Base-by-base conservation (phyloP, 1,139 yeast species). In the Tardiomyces blankii region DNA sequence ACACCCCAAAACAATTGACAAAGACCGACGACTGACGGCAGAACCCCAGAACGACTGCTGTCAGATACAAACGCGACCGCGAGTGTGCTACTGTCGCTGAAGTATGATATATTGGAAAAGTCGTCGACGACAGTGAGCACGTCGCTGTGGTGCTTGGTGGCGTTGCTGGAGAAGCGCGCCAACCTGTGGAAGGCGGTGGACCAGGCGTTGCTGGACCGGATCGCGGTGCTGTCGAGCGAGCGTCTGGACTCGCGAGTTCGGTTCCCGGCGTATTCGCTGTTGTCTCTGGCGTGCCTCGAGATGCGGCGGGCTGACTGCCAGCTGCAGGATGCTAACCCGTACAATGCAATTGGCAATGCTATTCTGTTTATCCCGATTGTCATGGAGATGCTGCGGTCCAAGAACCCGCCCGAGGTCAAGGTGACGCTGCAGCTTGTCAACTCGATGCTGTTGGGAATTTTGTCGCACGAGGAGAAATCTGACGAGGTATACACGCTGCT, bases 111-210 rank as follows among this genome's bases (percentile, higher is more conserved):
- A 40, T 52, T 55, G 25, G 61, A 59, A 42, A 41, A 52, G 7
- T 61, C 56, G 38, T 44, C 46, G 2, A 45, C 51, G n/a, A 49
- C 52, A 30, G 43, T 59, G 38, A 50, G 57, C 13, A 54, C 56
- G 44, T 52, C 56, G 32, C 50, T 60, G 30, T 54, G 54, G 51
- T 52, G 60, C 13, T 49, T 58, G 18, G 46, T 54, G 18, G 50
- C 52, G 12, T 51, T 60, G 25, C 49, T 60, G 16, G 48, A 50
- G 18, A 51, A 53, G 40, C 53, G 53, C 39, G 51, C 55, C 12
- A 51, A 58, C 2, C 55, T 62, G 6, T 59, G 62, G 63, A 50
- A 53, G 33, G 54, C 57, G 14, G 49, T 57, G 27, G 62, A 60
- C 30, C 59, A 56, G 43, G 49, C 56, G 12, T 48, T 60, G 3